phyloP scores from a whole-genome alignment of 75 land plant species.

The Pseudotsuga menziesii region DNA sequence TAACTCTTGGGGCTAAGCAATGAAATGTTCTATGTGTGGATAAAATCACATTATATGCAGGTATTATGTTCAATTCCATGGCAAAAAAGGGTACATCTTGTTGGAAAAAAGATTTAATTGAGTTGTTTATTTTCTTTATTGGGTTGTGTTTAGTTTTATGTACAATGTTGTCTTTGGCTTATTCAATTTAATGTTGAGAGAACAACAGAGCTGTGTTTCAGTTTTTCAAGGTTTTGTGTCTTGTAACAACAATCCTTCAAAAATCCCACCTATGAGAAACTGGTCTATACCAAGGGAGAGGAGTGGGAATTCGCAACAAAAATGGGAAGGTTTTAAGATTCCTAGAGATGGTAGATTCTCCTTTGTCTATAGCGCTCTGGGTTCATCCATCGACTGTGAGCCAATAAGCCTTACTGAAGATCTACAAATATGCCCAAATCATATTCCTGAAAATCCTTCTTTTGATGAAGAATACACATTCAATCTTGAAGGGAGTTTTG shows the following conservation, averaged over 20 bases:
- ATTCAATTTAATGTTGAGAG: slow-evolving; percentile 49
- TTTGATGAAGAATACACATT: slow-evolving; percentile 38
- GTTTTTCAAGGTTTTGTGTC: slow-evolving; percentile 72
- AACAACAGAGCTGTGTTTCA: slow-evolving; percentile 66
- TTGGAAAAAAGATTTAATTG: too few relatives aligned
- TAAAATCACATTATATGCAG: too few relatives aligned
- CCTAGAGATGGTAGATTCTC: slow-evolving; percentile 36
- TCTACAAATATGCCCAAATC: neutral
- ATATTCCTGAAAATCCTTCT: neutral
- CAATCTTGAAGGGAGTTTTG: slow-evolving; percentile 32
- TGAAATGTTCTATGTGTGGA: too few relatives aligned
- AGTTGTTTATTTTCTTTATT: too few relatives aligned
- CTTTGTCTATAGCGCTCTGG: slow-evolving; percentile 44
- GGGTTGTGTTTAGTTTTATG: too few relatives aligned
- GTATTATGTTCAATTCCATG: too few relatives aligned
- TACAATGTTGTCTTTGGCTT: too few relatives aligned
- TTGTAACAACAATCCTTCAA: slow-evolving; percentile 26
- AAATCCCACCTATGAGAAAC: slow-evolving; percentile 34
- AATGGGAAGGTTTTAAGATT: slow-evolving; percentile 14
- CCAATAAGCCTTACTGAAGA: slow-evolving; percentile 8
- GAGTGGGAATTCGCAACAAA: slow-evolving; percentile 15
- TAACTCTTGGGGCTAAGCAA: too few relatives aligned
- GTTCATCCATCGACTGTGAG: slow-evolving; percentile 42
- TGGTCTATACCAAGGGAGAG: neutral
- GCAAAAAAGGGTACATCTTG: too few relatives aligned